Evolutionary conservation across 352 stramenopile species (phyloP).

Genomic region (Globisporangium okanoganense): DNA sequence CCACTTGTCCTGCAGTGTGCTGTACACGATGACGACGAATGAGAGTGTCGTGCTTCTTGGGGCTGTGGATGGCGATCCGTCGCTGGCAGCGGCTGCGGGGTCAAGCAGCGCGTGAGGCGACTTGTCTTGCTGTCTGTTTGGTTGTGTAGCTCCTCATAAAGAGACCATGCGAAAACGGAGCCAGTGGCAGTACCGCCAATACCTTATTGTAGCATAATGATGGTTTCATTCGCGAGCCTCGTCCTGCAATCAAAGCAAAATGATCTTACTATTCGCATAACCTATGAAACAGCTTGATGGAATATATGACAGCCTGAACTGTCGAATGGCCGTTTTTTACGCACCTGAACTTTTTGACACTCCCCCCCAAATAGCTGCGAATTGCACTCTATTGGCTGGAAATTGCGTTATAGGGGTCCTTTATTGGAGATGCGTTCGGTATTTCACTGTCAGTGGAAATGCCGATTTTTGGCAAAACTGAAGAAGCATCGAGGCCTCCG

Average conservation of each 20-base stretch:
- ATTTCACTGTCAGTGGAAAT: too few relatives aligned
- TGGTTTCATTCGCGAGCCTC: not conserved
- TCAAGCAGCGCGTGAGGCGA: not conserved
- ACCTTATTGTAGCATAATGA: not conserved
- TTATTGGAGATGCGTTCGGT: not conserved
- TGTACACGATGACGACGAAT: not conserved
- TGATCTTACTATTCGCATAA: not conserved
- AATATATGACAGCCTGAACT: not conserved
- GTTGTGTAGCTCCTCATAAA: constrained; percentile 5
- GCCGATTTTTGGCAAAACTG: too few relatives aligned
- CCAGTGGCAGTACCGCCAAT: not conserved
- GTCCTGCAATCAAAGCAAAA: not conserved
- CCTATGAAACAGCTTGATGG: not conserved
- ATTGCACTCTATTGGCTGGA: not conserved
- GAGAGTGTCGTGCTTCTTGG: not conserved
- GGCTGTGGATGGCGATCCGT: not conserved
- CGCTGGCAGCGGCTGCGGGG: not conserved
- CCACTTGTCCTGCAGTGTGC: not conserved
- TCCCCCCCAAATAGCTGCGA: not conserved
- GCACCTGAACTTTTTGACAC: constrained; percentile 7
- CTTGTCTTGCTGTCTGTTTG: constrained; percentile 1
- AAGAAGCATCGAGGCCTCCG: too few relatives aligned
- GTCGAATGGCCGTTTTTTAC: constrained; percentile 8
- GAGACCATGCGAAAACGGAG: not conserved
- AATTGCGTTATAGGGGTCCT: not conserved